phyloP scores from a whole-genome alignment of 345 rosid genomes.

The Aegle marmelos region DNA sequence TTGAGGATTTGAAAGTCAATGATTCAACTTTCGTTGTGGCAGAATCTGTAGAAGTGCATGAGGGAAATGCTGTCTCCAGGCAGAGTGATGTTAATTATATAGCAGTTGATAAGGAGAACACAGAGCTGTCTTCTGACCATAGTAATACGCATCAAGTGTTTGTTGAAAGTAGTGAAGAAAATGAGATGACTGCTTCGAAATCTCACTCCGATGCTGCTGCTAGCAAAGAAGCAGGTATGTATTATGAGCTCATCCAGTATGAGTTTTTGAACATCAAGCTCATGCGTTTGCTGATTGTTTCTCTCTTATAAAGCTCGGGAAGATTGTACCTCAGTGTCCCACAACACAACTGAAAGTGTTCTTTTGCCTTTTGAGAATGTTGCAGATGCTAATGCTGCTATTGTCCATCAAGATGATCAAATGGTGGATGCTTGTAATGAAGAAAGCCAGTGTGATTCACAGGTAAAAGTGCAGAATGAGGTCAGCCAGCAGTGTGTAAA shows the following conservation, averaged over 20 bases:
- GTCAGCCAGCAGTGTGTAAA: constrained; percentile 27
- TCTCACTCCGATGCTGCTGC: constrained; percentile 30
- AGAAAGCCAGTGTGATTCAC: constrained; percentile 26
- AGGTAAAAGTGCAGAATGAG: constrained; percentile 16
- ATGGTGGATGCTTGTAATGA: constrained; percentile 28
- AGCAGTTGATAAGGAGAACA: constrained; percentile 23
- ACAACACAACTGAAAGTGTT: constrained; percentile 13
- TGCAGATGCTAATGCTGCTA: constrained; percentile 17
- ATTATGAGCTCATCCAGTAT: constrained; percentile 13
- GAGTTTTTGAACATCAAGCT: constrained; percentile 4
- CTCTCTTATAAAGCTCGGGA: not conserved
- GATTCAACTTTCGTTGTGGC: constrained; percentile 11
- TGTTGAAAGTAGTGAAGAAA: constrained; percentile 21
- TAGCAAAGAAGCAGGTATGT: constrained; percentile 40
- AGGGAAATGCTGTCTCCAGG: constrained; percentile 14
- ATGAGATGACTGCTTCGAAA: constrained; percentile 31
- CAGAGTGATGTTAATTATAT: constrained; percentile 21
- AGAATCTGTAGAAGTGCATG: constrained; percentile 24
- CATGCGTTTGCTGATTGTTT: not conserved
- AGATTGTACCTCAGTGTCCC: constrained; percentile 10
- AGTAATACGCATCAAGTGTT: constrained; percentile 18
- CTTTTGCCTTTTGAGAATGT: constrained; percentile 19
- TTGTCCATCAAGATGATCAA: constrained; percentile 29
- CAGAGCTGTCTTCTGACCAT: constrained; percentile 30
- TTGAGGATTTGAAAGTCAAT: constrained; percentile 4